phyloP scores from a whole-genome alignment of 306 rosid species.

The Geum urbanum region DNA sequence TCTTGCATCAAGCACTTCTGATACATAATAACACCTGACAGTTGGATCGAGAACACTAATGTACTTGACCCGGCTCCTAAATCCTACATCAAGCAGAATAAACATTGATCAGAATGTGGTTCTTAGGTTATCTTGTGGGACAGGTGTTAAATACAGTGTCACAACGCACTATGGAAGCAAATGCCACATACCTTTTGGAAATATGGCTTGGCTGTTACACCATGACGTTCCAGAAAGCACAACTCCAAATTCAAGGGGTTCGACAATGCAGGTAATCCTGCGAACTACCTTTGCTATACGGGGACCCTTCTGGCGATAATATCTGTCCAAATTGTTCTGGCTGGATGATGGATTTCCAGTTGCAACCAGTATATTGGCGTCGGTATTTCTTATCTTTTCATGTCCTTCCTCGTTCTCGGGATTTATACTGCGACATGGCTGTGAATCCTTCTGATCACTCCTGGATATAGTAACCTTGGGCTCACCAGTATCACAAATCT shows the following conservation, averaged over 20 bases:
- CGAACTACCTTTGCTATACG: slow-evolving; percentile 96
- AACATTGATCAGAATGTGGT: slow-evolving; percentile 21
- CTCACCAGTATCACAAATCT: slow-evolving; percentile 21
- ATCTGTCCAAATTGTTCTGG: slow-evolving; percentile 52
- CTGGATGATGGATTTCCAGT: slow-evolving; percentile 49
- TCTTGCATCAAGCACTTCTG: slow-evolving; percentile 88
- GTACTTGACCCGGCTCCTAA: slow-evolving; percentile 83
- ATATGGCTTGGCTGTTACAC: slow-evolving; percentile 89
- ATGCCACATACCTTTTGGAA: slow-evolving; percentile 68
- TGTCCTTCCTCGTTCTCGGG: slow-evolving; percentile 42
- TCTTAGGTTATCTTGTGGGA: not conserved
- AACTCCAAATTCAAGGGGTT: slow-evolving; percentile 80
- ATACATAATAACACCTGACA: slow-evolving; percentile 63
- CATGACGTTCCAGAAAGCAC: slow-evolving; percentile 86
- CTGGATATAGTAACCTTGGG: slow-evolving; percentile 24
- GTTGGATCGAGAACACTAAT: slow-evolving; percentile 74
- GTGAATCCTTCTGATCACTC: slow-evolving; percentile 33
- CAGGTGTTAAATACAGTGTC: not conserved
- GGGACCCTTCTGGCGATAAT: slow-evolving; percentile 84
- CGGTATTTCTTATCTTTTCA: slow-evolving; percentile 39
- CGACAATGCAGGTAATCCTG: slow-evolving; percentile 89
- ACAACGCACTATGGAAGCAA: not conserved
- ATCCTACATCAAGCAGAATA: slow-evolving; percentile 62
- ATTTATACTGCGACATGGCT: slow-evolving; percentile 41
- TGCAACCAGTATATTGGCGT: slow-evolving; percentile 44